Conservation (phyloP, 1,284 basidiomycete species). For the Leccinum angustisporum region DNA sequence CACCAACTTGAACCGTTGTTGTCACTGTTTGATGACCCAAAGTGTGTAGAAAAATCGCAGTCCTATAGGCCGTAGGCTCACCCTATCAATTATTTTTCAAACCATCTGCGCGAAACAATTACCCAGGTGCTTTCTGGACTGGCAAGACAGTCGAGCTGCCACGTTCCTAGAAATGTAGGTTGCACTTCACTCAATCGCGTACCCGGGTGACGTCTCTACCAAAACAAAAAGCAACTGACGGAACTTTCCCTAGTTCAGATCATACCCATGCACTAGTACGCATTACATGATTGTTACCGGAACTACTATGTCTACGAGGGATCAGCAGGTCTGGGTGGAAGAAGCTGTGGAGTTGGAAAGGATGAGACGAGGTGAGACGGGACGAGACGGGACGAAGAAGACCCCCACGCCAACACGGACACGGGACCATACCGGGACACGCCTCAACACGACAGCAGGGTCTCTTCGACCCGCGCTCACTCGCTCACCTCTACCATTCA, state of each 20-base stretch:
- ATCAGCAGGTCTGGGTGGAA: neutral
- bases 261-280: neutral
- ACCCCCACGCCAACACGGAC: neutral
- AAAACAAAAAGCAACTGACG: neutral
- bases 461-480: too few species aligned
- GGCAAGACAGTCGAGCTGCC: too few species aligned
- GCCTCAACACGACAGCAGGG: too few species aligned
- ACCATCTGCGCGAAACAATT: neutral
- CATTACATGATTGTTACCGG: neutral
- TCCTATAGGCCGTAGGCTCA: slow-evolving; percentile 18
- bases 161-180: slow-evolving; percentile 9
- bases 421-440: neutral
- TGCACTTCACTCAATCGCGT: slow-evolving; percentile 14
- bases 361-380: neutral
- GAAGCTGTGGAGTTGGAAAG: neutral
- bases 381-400: neutral
- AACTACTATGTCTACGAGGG: neutral
- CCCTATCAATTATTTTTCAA: slow-evolving; percentile 8
- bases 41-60: too few species aligned
- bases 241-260: neutral
- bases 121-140: slow-evolving; percentile 10
- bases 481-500: too few species aligned
- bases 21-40: too few species aligned
- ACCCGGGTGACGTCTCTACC: neutral
- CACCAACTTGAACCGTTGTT: too few species aligned